phyloP scores from a whole-genome alignment of 140 eudicot genomes.

The Oenanthe javanica region DNA sequence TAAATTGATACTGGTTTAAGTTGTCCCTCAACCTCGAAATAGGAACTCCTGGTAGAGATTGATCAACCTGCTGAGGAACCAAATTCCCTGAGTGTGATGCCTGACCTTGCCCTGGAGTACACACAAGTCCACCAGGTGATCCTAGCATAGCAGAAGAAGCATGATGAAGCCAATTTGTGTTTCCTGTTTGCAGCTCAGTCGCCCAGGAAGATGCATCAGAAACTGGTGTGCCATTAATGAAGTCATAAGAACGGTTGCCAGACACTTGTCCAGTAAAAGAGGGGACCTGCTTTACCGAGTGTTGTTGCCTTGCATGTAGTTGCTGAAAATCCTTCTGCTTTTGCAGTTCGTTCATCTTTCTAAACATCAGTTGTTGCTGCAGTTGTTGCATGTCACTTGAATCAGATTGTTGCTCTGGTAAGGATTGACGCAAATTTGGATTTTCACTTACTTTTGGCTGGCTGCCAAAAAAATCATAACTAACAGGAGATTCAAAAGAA shows the following conservation, averaged over 20 bases:
- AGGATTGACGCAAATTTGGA: conserved; percentile 47
- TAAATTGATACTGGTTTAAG: conserved; percentile 35
- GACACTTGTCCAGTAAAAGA: conserved; percentile 39
- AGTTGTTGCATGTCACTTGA: conserved; percentile 58
- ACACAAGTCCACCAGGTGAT: conserved; percentile 32
- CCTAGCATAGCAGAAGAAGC: conserved; percentile 52
- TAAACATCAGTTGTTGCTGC: conserved; percentile 71
- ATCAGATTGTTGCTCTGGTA: conserved; percentile 64
- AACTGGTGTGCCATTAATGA: conserved; percentile 42
- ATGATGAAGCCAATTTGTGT: conserved; percentile 59
- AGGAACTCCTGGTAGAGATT: conserved; percentile 76
- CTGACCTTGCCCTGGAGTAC: conserved; percentile 56
- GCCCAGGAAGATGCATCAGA: conserved; percentile 44
- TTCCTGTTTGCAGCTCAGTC: conserved; percentile 37
- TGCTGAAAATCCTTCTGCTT: conserved; percentile 63
- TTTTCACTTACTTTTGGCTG: conserved; percentile 65
- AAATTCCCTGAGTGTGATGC: conserved; percentile 40
- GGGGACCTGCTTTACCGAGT: conserved; percentile 34
- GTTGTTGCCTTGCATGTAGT: conserved; percentile 46
- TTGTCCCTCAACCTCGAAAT: conserved; percentile 46
- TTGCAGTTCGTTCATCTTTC: conserved; percentile 85
- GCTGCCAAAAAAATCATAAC: conserved; percentile 79
- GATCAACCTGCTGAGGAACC: conserved; percentile 58
- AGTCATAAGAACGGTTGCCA: conserved; percentile 37
- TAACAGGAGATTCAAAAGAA: conserved; percentile 49